Base-by-base conservation (phyloP, 169 alveolate genomes). In the Cyclospora cayetanensis region DNA sequence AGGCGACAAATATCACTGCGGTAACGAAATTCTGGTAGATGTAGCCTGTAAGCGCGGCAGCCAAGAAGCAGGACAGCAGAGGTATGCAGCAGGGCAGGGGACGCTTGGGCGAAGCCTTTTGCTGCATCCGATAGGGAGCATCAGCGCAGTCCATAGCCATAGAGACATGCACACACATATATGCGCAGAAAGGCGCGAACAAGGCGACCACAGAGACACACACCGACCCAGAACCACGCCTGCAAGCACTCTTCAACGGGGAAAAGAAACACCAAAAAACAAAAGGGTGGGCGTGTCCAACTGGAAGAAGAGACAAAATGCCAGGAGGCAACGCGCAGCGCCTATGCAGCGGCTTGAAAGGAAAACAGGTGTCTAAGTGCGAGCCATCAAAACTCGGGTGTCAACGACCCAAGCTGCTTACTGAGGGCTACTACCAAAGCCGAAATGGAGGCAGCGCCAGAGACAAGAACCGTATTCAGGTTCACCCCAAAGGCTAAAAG, bases 11-110 rank as follows among this genome's bases (percentile, higher is more conserved):
- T 27, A 96, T 95, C 27, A 96, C 96, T 4, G 98, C 97, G 1
- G 97, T 94, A 70, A 96, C 94, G 88, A 95, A 96, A 72, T 96
- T 94, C 46, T 97, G 94, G 93, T 96, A 96, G 91, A 96, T 91
- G 91, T 95, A 95, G 86, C 97, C 94, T 85, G 84, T 79, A 43
- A 15, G 11, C 27, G n/a, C n/a, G n/a, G n/a, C n/a, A n/a, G 60
- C 60, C 60, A 46, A 3, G 34, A 41, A 34, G n/a, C 7, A 68
- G 15, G 43, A 72, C 1, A 37, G 18, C 25, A 9, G 25, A 15
- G 15, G 77, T 4, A 25, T 65, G 77, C 22, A 18, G 20, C 20
- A 65, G 20, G 39, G 15, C 5, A 34, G 55, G 0, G 34, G n/a
- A 31, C 22, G 11, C 1, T 25, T 0, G n/a, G 9, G 79, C 42